Base-by-base conservation (phyloP, 371 early-diverging fungal genomes). In the Zychaea mexicana region DNA sequence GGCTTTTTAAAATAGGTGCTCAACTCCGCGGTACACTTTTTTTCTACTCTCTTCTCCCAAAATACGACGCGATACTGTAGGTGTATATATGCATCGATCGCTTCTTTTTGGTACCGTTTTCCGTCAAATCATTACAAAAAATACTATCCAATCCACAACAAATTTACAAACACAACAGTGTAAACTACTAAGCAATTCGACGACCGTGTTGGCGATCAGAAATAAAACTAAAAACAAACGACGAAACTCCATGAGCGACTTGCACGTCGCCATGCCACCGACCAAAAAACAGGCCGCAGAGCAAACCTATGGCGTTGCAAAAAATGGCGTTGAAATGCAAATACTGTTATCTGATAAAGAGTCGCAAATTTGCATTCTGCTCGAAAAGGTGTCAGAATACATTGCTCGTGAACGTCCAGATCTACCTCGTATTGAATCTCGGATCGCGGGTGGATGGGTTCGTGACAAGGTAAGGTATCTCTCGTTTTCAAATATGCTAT, bases 401-500 rank as follows among this genome's bases (percentile, higher is more conserved):
- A 72, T 92, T 56, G 79, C 85, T 30, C 42, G 65, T 31, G 60
- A 70, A 42, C 78, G 74, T 65, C 83, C 82, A 55, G 83, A 78
- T 59, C 69, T 76, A 61, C 85, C 86, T 1, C 76, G 68, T 21
- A 79, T 95, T 47, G 86, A 86, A 47, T 83, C 95, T 53, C 82
- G 99, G n/a, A 91, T 98, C 57, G 98, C 97, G 26, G 99, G 99
- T 62, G 99, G 99, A 9, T 99, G 99, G 99, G 99, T 99, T 52
- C 88, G 99, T 46, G 99, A 99, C 77, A 99, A 98, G 87, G 93
- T 92, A 79, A 46, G 45, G 6, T 17, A 24, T 19, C 4, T 45
- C n/a, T 49, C 19, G 19, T 8, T 1, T n/a, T 32, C 21, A 46
- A 7, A 54, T 9, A 22, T 4, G 13, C 33, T 22, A 57, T 15